A percentile compares a stretch with the other conserved stretches of the same genome.
These are phyloP conservation scores for Talaromyces stipitatus DNA, from an alignment of 495 filamentous ascomycete genomes.

Conservation along the genomic window DNA sequence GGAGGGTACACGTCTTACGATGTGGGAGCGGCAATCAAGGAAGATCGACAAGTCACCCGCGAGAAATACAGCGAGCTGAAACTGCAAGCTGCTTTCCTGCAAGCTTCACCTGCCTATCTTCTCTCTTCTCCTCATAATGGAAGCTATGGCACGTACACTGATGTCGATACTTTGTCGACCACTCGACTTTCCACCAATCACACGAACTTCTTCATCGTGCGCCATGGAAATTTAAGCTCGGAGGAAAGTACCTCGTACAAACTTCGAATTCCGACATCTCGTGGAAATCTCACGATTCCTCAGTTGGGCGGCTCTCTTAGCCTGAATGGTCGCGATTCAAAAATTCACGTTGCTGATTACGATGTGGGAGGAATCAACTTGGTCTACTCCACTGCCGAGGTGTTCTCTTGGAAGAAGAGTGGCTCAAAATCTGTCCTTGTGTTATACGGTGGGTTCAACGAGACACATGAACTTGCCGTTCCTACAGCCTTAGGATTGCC, in stretches of 20 bases:
- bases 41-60: slow-evolving; percentile 54
- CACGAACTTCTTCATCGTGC: slow-evolving; percentile 53
- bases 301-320: slow-evolving; percentile 52
- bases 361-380: slow-evolving; percentile 53
- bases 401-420: slow-evolving; percentile 63
- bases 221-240: slow-evolving; percentile 56
- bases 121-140: slow-evolving; percentile 41
- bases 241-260: slow-evolving; percentile 17
- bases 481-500: slow-evolving; percentile 23
- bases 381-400: slow-evolving; percentile 68
- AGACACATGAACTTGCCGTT: slow-evolving; percentile 62
- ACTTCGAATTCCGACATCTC: slow-evolving; percentile 44
- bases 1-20: slow-evolving; percentile 71
- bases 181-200: slow-evolving; percentile 42
- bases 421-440: slow-evolving; percentile 52
- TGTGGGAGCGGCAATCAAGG: slow-evolving; percentile 59
- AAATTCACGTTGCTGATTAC: slow-evolving; percentile 69
- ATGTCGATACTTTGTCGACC: slow-evolving; percentile 49
- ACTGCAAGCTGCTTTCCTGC: slow-evolving; percentile 62
- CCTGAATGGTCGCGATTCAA: slow-evolving; percentile 66
- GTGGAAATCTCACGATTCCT: slow-evolving; percentile 54
- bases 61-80: slow-evolving; percentile 79
- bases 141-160: slow-evolving; percentile 40
- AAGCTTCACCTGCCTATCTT: slow-evolving; percentile 59
- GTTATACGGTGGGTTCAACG: slow-evolving; percentile 59